These are phyloP conservation scores for Aureobasidium sp. DNA, from an alignment of 2,329 filamentous ascomycete genomes.

Conservation along the genomic window DNA sequence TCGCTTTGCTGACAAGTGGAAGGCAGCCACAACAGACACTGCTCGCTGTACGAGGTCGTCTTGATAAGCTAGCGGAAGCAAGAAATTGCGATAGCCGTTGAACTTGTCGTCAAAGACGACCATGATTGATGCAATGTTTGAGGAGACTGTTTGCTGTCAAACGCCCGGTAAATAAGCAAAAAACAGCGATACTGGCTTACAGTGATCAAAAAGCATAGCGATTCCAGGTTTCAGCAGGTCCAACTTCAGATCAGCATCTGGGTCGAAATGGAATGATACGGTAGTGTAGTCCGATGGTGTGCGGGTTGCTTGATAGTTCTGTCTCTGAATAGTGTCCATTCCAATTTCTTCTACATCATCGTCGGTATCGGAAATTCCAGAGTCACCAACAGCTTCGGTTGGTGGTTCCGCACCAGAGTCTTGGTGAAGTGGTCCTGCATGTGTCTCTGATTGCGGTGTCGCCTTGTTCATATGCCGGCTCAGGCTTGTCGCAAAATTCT, in stretches of 20 bases:
- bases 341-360: not conserved
- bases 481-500: not conserved
- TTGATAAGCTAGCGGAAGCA: constrained; percentile 32
- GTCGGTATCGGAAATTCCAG: not conserved
- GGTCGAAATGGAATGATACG: not conserved
- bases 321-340: not conserved
- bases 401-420: not conserved
- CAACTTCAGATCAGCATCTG: not conserved
- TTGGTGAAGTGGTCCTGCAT: not conserved
- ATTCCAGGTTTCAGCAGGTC: constrained; percentile 4
- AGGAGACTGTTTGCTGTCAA: constrained; percentile 19
- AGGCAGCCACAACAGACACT: constrained; percentile 32
- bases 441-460: too few species aligned
- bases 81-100: constrained; percentile 33
- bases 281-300: not conserved
- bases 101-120: constrained; percentile 29
- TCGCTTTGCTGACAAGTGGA: constrained; percentile 29
- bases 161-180: not conserved
- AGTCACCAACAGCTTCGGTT: not conserved
- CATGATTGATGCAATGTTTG: constrained; percentile 32
- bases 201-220: not conserved
- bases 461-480: not conserved
- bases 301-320: not conserved
- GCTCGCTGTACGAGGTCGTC: constrained; percentile 29
- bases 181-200: not conserved